Evolutionary conservation across 495 filamentous ascomycete genomes (phyloP).

Genomic region (Hypoxylon fuscum): DNA sequence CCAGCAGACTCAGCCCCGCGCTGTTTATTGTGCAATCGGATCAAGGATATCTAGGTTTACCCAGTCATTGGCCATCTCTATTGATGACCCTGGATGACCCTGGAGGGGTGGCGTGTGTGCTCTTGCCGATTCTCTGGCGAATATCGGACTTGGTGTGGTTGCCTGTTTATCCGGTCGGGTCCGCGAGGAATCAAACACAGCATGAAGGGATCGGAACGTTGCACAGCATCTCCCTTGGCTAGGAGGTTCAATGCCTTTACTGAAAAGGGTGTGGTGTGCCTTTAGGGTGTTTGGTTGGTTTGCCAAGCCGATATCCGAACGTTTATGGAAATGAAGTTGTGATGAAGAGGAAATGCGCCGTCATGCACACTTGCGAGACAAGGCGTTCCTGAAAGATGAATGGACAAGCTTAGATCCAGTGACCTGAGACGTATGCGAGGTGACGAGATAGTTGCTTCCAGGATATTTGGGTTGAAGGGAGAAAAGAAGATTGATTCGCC

Average conservation of each 20-base stretch:
- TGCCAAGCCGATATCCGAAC: slow-evolving; percentile 35
- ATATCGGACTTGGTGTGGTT: slow-evolving; percentile 32
- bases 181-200: no score
- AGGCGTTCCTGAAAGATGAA: slow-evolving; percentile 42
- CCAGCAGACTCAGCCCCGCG: slow-evolving; percentile 46
- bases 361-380: slow-evolving; percentile 50
- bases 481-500: slow-evolving; percentile 55
- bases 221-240: slow-evolving; percentile 26
- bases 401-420: slow-evolving; percentile 51
- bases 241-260: slow-evolving; percentile 13
- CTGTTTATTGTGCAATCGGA: slow-evolving; percentile 54
- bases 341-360: slow-evolving; percentile 31
- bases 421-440: slow-evolving; percentile 51
- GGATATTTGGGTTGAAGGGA: slow-evolving; percentile 16
- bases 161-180: slow-evolving; percentile 36
- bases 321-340: slow-evolving; percentile 29
- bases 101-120: no score
- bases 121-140: slow-evolving; percentile 20
- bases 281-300: slow-evolving; percentile 8
- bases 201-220: slow-evolving; percentile 19
- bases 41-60: slow-evolving; percentile 45
- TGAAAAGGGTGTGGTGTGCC: slow-evolving; percentile 16
- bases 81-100: slow-evolving; percentile 34
- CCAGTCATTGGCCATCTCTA: slow-evolving; percentile 50
- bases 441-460: slow-evolving; percentile 41